Evolutionary conservation across 371 early-diverging fungal species (phyloP).

Genomic region (Dinochytrium kinnereticum): DNA sequence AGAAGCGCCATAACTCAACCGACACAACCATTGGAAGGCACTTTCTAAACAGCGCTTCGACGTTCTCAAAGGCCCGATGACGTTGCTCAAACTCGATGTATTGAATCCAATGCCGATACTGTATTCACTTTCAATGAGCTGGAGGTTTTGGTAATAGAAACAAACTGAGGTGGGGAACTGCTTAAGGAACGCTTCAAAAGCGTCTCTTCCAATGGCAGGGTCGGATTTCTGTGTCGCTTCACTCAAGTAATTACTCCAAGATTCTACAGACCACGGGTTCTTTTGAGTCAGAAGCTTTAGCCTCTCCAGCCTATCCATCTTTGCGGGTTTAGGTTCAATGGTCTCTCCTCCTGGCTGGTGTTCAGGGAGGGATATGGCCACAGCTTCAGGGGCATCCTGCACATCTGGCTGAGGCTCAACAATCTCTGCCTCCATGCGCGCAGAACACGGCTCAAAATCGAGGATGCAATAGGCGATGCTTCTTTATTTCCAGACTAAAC

Average conservation of each 20-base stretch:
- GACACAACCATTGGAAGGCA: constrained; percentile 81
- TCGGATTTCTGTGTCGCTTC: constrained; percentile 51
- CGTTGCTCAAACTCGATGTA: constrained; percentile 86
- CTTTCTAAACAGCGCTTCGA: constrained; percentile 84
- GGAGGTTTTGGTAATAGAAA: constrained; percentile 33
- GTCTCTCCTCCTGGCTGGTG: neutral
- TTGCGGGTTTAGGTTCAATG: neutral
- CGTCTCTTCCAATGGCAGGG: constrained; percentile 64
- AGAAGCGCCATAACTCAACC: constrained; percentile 88
- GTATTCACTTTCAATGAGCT: no score
- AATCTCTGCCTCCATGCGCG: neutral
- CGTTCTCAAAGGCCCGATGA: constrained; percentile 69
- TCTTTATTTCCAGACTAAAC: no score
- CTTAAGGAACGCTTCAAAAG: constrained; percentile 74
- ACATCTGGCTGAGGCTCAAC: neutral
- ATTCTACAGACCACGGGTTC: constrained; percentile 46
- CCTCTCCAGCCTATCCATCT: constrained; percentile 15
- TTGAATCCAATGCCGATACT: constrained; percentile 83
- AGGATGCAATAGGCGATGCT: neutral
- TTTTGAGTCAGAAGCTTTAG: constrained; percentile 22
- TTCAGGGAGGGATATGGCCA: neutral
- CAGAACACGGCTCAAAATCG: neutral
- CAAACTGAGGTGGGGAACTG: constrained; percentile 89
- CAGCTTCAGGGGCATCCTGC: neutral
- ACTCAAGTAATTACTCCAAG: constrained; percentile 40